Evolutionary conservation across 1,139 yeast species (phyloP).

Genomic region (Saccharomycopsis hybrid): DNA sequence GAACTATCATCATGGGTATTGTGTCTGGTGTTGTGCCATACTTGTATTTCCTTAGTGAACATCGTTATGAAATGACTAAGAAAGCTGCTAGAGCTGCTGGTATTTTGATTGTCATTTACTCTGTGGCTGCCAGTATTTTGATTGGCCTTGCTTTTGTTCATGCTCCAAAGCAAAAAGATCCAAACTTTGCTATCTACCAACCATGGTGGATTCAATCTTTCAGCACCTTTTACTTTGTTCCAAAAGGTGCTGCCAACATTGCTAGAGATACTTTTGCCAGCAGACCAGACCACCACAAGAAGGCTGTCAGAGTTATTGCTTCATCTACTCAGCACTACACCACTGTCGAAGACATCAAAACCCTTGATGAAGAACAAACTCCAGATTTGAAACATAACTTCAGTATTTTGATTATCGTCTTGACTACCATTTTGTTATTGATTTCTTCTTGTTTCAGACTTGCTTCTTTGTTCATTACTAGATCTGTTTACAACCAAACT

Average conservation of each 20-base stretch:
- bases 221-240: conserved; percentile 47
- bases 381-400: conserved; percentile 41
- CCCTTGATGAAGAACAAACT: conserved; percentile 27
- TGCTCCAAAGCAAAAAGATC: conserved; percentile 52
- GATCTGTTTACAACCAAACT: conserved; percentile 29
- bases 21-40: conserved; percentile 63
- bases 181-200: conserved; percentile 53
- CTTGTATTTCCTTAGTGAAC: conserved; percentile 44
- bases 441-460: conserved; percentile 54
- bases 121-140: conserved; percentile 47
- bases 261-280: conserved; percentile 50
- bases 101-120: conserved; percentile 50
- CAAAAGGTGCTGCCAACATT: conserved; percentile 38
- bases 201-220: conserved; percentile 78
- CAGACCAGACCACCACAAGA: conserved; percentile 41
- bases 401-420: conserved; percentile 41
- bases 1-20: conserved; percentile 60
- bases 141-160: conserved; percentile 46
- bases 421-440: conserved; percentile 49
- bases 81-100: conserved; percentile 55
- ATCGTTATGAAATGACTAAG: conserved; percentile 44
- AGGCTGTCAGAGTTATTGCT: conserved; percentile 37
- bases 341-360: conserved; percentile 28
- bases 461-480: conserved; percentile 44
- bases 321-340: conserved; percentile 33